phyloP scores from a whole-genome alignment of 805 yeast genomes.

The Myxozyma mucilagina region DNA sequence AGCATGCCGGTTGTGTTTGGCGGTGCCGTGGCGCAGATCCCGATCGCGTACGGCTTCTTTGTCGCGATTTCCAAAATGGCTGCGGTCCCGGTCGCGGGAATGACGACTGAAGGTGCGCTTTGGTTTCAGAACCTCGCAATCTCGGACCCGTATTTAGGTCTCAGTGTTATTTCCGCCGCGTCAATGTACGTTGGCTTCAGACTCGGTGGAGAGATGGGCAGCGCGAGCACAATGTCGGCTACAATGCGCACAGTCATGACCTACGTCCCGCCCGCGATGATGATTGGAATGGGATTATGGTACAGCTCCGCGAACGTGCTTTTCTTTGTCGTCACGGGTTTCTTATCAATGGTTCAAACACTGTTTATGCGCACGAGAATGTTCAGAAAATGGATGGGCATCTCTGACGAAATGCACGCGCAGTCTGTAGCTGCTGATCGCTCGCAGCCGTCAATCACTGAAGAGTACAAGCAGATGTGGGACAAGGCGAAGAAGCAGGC shows the following conservation, averaged over 20 bases:
- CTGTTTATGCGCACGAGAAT: conserved; percentile 11
- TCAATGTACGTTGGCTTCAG: conserved; percentile 73
- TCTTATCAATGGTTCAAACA: conserved; percentile 14
- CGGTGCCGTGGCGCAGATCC: conserved; percentile 71
- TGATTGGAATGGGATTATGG: conserved; percentile 26
- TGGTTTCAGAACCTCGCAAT: conserved; percentile 84
- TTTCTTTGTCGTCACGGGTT: conserved; percentile 26
- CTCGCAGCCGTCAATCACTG: conserved; percentile 7
- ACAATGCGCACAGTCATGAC: conserved; percentile 63
- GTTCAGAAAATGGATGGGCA: conserved; percentile 16
- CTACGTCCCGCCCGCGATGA: conserved; percentile 14
- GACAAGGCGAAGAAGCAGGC: conserved; percentile 16
- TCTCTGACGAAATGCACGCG: conserved; percentile 11
- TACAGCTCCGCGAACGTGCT: conserved; percentile 26
- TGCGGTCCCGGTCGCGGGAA: conserved; percentile 78
- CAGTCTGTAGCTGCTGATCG: conserved; percentile 3
- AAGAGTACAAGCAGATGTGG: conserved; percentile 23
- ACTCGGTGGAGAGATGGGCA: conserved; percentile 91
- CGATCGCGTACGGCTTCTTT: conserved; percentile 86
- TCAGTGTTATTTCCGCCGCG: conserved; percentile 80
- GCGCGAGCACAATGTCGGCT: conserved; percentile 58
- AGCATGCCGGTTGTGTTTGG: conserved; percentile 70
- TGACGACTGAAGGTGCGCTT: conserved; percentile 67
- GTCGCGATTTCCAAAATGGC: conserved; percentile 85
- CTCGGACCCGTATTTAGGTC: conserved; percentile 88